Conservation (phyloP, 176 grass and related monocot genomes). For the Oryza coarctata region DNA sequence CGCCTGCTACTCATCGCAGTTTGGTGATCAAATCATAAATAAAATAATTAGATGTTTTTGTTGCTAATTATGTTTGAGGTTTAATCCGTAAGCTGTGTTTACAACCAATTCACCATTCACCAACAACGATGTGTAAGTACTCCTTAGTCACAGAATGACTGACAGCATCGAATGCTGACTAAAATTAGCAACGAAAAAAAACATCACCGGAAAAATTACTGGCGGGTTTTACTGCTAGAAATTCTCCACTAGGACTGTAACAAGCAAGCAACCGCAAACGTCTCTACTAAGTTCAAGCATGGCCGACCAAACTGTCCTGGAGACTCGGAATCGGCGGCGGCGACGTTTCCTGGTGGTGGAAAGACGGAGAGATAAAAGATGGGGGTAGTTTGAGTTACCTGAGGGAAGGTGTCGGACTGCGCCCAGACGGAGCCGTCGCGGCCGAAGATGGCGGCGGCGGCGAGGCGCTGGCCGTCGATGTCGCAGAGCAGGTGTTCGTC, state of each 20-base stretch:
- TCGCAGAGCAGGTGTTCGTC: conserved; percentile 63
- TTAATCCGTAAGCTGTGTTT: not conserved
- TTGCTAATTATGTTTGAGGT: not conserved
- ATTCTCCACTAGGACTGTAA: not conserved
- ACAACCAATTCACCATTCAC: not conserved
- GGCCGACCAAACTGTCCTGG: not conserved
- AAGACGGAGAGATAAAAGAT: not conserved
- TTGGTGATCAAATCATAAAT: not conserved
- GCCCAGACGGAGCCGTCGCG: conserved; percentile 51
- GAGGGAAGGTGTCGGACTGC: conserved; percentile 34
- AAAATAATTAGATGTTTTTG: not conserved
- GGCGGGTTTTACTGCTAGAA: not conserved
- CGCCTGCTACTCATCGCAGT: not conserved
- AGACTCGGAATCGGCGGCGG: conserved; percentile 39
- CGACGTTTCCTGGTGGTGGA: not conserved
- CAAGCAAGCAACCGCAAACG: not conserved
- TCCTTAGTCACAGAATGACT: not conserved
- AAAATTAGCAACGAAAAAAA: not conserved
- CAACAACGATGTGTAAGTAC: not conserved
- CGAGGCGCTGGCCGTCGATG: conserved; percentile 47
- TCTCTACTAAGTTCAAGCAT: not conserved
- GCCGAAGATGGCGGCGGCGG: conserved; percentile 55
- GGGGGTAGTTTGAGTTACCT: not conserved
- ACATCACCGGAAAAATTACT: not conserved
- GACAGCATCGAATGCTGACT: not conserved